Percentiles rank a stretch among this genome's conserved stretches.
Evolutionary conservation across 2,329 filamentous ascomycete genomes (phyloP).

Genomic region (Alternaria sp.): DNA sequence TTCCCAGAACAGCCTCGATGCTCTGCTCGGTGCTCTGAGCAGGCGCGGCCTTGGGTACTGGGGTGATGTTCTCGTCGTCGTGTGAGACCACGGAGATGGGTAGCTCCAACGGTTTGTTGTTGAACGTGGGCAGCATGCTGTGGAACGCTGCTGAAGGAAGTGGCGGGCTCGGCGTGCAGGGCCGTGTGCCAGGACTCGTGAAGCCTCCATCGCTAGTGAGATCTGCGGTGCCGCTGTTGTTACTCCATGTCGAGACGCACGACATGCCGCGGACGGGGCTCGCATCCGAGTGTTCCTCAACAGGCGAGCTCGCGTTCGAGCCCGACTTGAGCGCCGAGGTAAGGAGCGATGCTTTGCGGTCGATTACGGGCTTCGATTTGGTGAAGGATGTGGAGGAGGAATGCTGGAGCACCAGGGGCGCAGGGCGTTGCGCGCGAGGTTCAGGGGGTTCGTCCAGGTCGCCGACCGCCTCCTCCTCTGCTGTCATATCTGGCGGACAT

Average conservation of each 20-base stretch:
- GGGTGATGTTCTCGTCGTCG: conserved; percentile 43
- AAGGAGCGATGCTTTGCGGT: conserved; percentile 78
- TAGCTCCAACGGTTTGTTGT: conserved; percentile 48
- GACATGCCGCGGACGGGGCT: conserved; percentile 53
- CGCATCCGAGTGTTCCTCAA: conserved; percentile 52
- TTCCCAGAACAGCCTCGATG: conserved; percentile 69
- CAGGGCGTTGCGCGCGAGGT: conserved; percentile 58
- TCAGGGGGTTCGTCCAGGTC: conserved; percentile 93
- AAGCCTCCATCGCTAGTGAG: conserved; percentile 93
- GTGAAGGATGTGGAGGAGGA: conserved; percentile 52
- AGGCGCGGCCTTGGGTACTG: conserved; percentile 29
- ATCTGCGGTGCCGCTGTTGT: conserved; percentile 81
- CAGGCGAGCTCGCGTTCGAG: conserved; percentile 48
- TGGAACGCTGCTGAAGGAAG: conserved; percentile 63
- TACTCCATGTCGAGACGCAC: conserved; percentile 76
- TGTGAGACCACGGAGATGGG: conserved; percentile 47
- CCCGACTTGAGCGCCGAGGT: conserved; percentile 76
- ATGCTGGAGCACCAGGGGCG: conserved; percentile 46
- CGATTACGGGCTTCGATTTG: conserved; percentile 58
- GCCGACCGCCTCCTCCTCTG: conserved; percentile 70
- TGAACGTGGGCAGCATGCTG: conserved; percentile 45
- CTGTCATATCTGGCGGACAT: conserved; percentile 28
- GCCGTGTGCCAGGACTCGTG: conserved; percentile 82
- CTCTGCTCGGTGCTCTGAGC: conserved; percentile 58
- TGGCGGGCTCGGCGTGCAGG: conserved; percentile 89